Conservation (phyloP, 2,329 filamentous ascomycete species). For the Talaromyces sp. region DNA sequence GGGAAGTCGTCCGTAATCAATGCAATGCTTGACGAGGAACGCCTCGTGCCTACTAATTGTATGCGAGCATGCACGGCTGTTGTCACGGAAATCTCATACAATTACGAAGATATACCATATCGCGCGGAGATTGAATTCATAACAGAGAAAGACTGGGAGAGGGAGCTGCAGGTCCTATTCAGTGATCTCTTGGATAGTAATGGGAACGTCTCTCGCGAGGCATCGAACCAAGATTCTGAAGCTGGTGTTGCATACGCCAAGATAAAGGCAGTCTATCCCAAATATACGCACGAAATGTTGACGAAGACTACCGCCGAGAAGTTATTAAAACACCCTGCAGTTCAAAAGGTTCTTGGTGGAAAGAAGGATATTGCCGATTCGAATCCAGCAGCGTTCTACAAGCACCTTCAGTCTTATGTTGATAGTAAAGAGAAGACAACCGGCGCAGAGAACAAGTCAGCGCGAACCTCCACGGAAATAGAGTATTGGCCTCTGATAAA, state of each 20-base stretch:
- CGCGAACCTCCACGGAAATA: constrained; percentile 32
- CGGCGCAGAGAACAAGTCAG: constrained; percentile 23
- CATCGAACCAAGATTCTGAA: constrained; percentile 45
- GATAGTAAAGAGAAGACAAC: constrained; percentile 54
- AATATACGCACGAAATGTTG: constrained; percentile 42
- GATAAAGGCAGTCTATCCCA: constrained; percentile 37
- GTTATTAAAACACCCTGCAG: constrained; percentile 42
- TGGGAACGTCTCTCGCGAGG: constrained; percentile 39
- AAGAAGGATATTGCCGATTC: constrained; percentile 40
- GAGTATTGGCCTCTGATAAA: constrained; percentile 44
- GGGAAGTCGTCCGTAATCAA: constrained; percentile 64
- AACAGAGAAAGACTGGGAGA: constrained; percentile 49
- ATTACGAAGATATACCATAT: constrained; percentile 49
- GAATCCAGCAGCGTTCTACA: constrained; percentile 43
- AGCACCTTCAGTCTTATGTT: constrained; percentile 49
- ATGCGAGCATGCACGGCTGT: constrained; percentile 62
- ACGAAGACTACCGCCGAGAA: constrained; percentile 34
- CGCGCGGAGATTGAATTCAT: constrained; percentile 60
- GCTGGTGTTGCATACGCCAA: constrained; percentile 42
- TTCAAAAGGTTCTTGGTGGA: constrained; percentile 48
- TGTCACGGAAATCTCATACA: constrained; percentile 60
- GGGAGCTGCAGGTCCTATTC: constrained; percentile 50
- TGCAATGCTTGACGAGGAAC: constrained; percentile 60
- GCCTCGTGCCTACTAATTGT: constrained; percentile 55
- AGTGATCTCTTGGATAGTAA: constrained; percentile 46